These are phyloP conservation scores for maize (Zea mays) DNA, from an alignment of 176 grass and related monocot genomes.

Conservation along the genomic window Zm-B73-REFERENCE-NAM-5.0 NC_050097.1:22856501-22857000, in stretches of 20 bases:
- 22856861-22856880: neutral
- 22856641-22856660: too few species aligned
- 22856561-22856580: too few species aligned
- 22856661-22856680: too few species aligned
- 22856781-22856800: neutral
- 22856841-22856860: neutral
- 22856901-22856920: neutral
- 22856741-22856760: neutral
- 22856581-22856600: too few species aligned
- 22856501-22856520: constrained; percentile 28
- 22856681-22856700: neutral
- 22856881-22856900: neutral
- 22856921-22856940: neutral
- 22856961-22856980: too few species aligned
- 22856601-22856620: too few species aligned
- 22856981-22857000: too few species aligned
- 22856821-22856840: neutral
- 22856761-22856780: neutral
- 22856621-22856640: too few species aligned
- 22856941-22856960: neutral
- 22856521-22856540: neutral
- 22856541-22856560: too few species aligned
- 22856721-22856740: neutral
- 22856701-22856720: neutral
- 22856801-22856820: neutral